Base-by-base conservation (phyloP, 2,329 filamentous ascomycete species). In the Apiospora rasikravindrae region DNA sequence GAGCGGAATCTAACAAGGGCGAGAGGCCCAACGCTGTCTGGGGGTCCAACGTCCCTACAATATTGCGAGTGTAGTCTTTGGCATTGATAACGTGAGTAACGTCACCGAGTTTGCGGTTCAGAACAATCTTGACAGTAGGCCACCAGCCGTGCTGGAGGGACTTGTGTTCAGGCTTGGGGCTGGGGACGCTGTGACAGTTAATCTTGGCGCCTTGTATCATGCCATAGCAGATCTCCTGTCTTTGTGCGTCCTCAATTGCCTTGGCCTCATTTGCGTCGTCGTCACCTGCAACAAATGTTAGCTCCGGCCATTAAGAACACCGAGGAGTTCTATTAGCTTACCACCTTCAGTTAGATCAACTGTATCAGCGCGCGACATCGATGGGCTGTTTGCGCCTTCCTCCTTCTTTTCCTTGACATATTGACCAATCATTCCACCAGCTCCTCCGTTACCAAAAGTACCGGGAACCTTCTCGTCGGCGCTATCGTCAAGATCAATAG, bases 191-290 rank as follows among this genome's bases (percentile, higher is more conserved):
- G 77, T 90, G 87, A 73, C 92, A 92, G 74, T 91, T 90, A 57
- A 96, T 85, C 70, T 85, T 88, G 2, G 91, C 89, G 24, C 87
- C 88, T 71, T 94, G 91, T 26, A 97, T 82, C 82, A 93, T 92
- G 57, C 94, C 94, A 78, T 93, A 95, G 82, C 94, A 97, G 4
- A 97, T 92, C 77, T 94, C 90, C 78, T 94, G 89, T 26, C 91
- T 87, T 67, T 86, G 88, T 42, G 90, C 86, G 71, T 93, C 88
- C 57, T 87, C 86, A 19, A 91, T 81, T 47, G 90, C 84, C 26
- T 88, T 82, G 4, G 90, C 78, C 13, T 92, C 89, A 37, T 90
- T 88, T 40, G 57, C 19, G 61, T 93, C 91, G 24, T 85, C 86
- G 33, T 73, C 80, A 75, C 78, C 78, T 73, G 47, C 42, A 78